Evolutionary conservation across 1,284 basidiomycete species (phyloP), one percentile per base, ranked within the genome.

Genomic region (Papiliotrema fonsecae): DNA sequence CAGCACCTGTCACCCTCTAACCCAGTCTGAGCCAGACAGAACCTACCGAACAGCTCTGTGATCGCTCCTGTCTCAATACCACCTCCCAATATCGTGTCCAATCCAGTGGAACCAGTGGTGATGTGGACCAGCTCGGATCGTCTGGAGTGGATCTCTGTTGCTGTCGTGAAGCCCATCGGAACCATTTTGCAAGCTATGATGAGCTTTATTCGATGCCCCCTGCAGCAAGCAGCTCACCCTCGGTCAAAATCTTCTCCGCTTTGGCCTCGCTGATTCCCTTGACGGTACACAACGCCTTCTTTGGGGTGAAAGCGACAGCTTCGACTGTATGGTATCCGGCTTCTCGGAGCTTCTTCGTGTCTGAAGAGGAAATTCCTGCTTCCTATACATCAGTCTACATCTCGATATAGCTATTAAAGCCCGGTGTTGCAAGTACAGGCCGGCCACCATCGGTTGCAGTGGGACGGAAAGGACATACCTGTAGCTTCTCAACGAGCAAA

Each of bases 21-120:
- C 19, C 9, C 11, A 21, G 19, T 13, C 11, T 31, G 28, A 5
- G 18, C 9, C 24, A 22, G 18, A 40, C 7, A 5, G 37, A 13
- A 24, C 14, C 55, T 44, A 61, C 96, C 96, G 75, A 97, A 98
- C 22, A 99, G 77, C 73, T 99, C 96, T 0, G 96, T 99, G 69
- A 99, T 97, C 1, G 92, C 88, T 34, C 96, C 96, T 11, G 96
- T 99, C 77, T 99, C 96, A 62, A 99, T 90, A 7, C 96, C 96
- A 49, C 88, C 96, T 61, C 96, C 96, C 2, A 99, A 79, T 22
- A 98, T 82, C 1, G 91, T 90, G 75, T 99, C 94, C 25, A 99
- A 79, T 56, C 97, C 92, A 63, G 92, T 93, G 1, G 90, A 93
- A 7, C 96, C 96, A 0, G 96, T 98, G 1, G 92, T 94, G 59